phyloP scores from a whole-genome alignment of 495 filamentous ascomycete genomes.

The Penicilliopsis zonata region DNA sequence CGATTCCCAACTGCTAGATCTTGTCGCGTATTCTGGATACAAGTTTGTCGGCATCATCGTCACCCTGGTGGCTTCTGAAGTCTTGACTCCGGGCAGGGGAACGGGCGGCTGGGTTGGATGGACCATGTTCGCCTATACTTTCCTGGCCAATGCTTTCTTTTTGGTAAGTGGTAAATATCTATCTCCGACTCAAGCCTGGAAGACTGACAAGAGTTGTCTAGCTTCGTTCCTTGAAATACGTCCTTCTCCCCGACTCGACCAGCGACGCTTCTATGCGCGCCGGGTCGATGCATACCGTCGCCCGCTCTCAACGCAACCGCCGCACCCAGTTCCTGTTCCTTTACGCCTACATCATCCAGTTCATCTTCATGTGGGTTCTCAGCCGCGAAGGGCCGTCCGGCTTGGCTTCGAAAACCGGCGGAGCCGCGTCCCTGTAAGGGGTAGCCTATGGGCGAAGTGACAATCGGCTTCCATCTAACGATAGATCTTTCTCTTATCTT shows the following conservation, averaged over 20 bases:
- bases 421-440: conserved; percentile 16
- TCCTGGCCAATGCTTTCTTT: conserved; percentile 90
- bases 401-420: conserved; percentile 7
- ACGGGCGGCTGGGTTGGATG: conserved; percentile 82
- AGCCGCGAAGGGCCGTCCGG: conserved; percentile 40
- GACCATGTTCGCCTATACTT: conserved; percentile 82
- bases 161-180: conserved; percentile 52
- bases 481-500: conserved; percentile 1
- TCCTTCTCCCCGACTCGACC: conserved; percentile 77
- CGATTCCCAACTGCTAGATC: conserved; percentile 73
- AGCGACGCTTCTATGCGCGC: conserved; percentile 47
- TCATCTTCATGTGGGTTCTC: conserved; percentile 90
- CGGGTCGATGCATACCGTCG: conserved; percentile 62
- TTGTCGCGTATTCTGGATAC: conserved; percentile 94
- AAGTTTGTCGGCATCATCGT: conserved; percentile 96
- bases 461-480: conserved; percentile 11
- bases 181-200: background rate
- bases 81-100: conserved; percentile 61
- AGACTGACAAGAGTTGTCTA: too few relatives aligned
- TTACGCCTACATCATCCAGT: conserved; percentile 88
- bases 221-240: conserved; percentile 91
- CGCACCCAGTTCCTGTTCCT: conserved; percentile 91
- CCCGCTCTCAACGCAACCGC: conserved; percentile 72
- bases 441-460: background rate
- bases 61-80: conserved; percentile 65